A percentile compares a stretch with the other conserved stretches of the same genome.
phyloP scores from a whole-genome alignment of 2,329 filamentous ascomycete species.

The Colletotrichum gigasporum region DNA sequence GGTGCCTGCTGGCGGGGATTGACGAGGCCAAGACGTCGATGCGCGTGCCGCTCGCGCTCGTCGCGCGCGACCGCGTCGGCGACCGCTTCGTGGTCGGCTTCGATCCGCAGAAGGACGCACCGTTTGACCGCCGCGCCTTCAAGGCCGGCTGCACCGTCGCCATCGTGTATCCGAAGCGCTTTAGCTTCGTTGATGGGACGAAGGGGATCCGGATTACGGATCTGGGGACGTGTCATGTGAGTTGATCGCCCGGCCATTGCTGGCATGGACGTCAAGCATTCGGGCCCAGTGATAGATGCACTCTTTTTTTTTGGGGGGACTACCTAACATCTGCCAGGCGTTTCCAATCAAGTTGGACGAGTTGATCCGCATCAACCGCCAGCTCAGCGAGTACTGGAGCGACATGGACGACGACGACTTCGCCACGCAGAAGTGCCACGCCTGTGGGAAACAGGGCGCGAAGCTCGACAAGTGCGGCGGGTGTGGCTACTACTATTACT shows the following conservation, averaged over 20 bases:
- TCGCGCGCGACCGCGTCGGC: background rate
- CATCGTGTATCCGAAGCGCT: background rate
- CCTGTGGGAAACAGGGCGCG: background rate
- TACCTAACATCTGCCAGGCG: background rate
- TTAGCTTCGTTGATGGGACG: background rate
- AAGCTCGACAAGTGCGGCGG: background rate
- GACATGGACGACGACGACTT: too few species aligned
- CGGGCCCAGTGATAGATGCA: too few species aligned
- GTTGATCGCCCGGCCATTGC: background rate
- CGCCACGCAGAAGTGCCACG: background rate
- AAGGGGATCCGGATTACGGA: background rate
- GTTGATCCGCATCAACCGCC: background rate
- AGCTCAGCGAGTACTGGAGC: background rate
- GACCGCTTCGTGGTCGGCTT: slow-evolving; percentile 3
- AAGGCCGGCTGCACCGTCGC: background rate
- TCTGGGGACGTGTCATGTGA: background rate
- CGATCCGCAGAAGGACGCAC: background rate
- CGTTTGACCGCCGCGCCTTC: background rate
- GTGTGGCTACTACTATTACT: background rate
- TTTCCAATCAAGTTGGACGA: background rate
- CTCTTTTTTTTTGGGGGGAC: too few species aligned
- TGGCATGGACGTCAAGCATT: too few species aligned
- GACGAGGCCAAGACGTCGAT: background rate
- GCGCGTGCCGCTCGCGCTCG: background rate
- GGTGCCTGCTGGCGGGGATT: slow-evolving; percentile 1